Evolutionary conservation across 2,329 filamentous ascomycete genomes (phyloP).

Genomic region (Sclerotinia minor): DNA sequence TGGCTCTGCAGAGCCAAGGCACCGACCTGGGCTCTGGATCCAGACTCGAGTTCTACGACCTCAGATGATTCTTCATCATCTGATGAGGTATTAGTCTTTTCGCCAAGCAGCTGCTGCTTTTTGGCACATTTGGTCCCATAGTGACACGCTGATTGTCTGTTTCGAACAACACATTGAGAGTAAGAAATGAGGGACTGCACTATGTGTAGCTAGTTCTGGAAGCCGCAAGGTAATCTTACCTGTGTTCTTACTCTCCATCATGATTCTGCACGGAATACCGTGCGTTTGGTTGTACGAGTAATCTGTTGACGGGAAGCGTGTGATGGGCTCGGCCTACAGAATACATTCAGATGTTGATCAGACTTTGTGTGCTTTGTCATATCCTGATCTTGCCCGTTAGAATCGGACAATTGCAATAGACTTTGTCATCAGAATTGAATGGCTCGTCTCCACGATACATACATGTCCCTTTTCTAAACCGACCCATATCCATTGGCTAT

Average conservation of each 20-base stretch:
- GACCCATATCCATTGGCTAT: not conserved
- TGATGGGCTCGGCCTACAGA: no score
- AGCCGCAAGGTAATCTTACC: not conserved
- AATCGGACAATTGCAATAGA: not conserved
- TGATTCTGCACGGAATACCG: not conserved
- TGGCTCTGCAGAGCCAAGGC: constrained; percentile 53
- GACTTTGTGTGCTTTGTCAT: not conserved
- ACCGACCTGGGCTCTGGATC: constrained; percentile 34
- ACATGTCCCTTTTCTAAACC: not conserved
- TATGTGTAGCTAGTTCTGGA: constrained; percentile 37
- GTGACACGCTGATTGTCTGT: constrained; percentile 54
- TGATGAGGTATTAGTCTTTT: constrained; percentile 27
- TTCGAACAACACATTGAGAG: constrained; percentile 57
- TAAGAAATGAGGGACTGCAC: constrained; percentile 60
- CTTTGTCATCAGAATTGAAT: not conserved
- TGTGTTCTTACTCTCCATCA: not conserved
- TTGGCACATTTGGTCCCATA: constrained; percentile 50
- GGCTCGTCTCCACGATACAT: not conserved
- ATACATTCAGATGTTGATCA: no score
- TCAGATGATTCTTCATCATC: constrained; percentile 28
- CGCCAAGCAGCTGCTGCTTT: constrained; percentile 37
- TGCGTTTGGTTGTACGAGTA: no score
- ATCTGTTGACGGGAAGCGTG: not conserved
- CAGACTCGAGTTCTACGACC: constrained; percentile 33
- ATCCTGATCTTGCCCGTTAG: not conserved